Evolutionary conservation across 1,284 basidiomycete genomes (phyloP), one percentile per base, ranked within the genome.

Genomic region (Ganoderma sinense): DNA sequence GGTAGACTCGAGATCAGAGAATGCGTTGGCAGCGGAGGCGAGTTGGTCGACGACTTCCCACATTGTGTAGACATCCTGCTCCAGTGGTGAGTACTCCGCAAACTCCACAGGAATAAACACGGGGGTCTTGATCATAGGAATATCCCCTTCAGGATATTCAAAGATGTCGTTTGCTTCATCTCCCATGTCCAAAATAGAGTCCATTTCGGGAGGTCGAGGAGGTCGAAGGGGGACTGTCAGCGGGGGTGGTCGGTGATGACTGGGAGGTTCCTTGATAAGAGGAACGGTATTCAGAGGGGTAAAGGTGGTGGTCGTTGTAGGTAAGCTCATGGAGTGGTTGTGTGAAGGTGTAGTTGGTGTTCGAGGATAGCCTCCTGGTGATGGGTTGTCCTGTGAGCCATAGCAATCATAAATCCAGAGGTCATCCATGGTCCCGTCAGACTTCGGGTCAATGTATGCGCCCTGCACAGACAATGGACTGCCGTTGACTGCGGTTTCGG

Each of bases 361-460:
- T 29, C 65, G 67, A 29, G 70, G 69, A 55, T 73, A 71, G 3
- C 61, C 68, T n/a, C 66, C 68, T 18, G 72, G 72, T 20, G 72
- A 73, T 26, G 48, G 62, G 18, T 59, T 48, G 40, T 73, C 73
- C 36, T 72, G 67, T 23, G 73, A 70, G n/a, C 62, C 67, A 48
- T 74, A 74, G 29, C 73, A 74, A 69, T 74, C 73, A 60, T 74
- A 74, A 55, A 74, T 74, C 73, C 73, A 74, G 13, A 71, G 55
- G 62, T 74, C 73, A 53, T 74, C 73, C 66, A 71, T 66, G 33
- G 65, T 64, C 51, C 64, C 56, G 6, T 71, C 68, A 20, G 62
- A 41, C 33, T 58, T 59, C 13, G 62, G 23, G 33, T 59, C 8
- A 61, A 64, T 10, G 67, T 62, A 58, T 62, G 70, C 61, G 66